These are phyloP conservation scores for Bathelium albidoporum DNA, from an alignment of 495 filamentous ascomycete species.

Conservation along the genomic window DNA sequence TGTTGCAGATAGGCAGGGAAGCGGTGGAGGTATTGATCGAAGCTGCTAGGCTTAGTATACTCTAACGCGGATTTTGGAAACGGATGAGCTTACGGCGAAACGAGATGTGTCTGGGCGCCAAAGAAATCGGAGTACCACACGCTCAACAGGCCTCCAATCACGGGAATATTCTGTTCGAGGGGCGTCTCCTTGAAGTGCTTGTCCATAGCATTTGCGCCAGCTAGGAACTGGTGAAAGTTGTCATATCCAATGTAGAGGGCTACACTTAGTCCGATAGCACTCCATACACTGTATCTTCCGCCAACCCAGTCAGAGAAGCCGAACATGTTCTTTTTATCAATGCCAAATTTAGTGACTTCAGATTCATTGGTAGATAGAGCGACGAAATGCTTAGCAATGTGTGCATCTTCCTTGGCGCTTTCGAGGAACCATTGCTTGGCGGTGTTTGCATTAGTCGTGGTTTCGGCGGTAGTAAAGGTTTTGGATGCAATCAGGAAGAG, in stretches of 20 bases:
- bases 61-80: not conserved
- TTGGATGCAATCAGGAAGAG: conserved; percentile 97
- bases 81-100: conserved; percentile 58
- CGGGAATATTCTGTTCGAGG: conserved; percentile 88
- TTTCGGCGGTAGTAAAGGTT: conserved; percentile 98
- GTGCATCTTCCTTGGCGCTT: conserved; percentile 58
- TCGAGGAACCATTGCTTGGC: conserved; percentile 96
- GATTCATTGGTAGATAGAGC: conserved; percentile 91
- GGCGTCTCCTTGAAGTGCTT: conserved; percentile 90
- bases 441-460: conserved; percentile 88
- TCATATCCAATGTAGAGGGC: conserved; percentile 91
- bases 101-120: conserved; percentile 91
- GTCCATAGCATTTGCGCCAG: conserved; percentile 95
- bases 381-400: conserved; percentile 96
- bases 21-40: conserved; percentile 97
- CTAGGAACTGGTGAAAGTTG: conserved; percentile 93
- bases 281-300: conserved; percentile 97
- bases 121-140: conserved; percentile 99
- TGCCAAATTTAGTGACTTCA: conserved; percentile 96
- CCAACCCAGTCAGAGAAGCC: conserved; percentile 97
- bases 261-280: conserved; percentile 91
- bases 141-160: conserved; percentile 80
- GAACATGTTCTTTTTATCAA: conserved; percentile 98
- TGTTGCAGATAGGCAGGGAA: conserved; percentile 99
- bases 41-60: conserved; percentile 36